phyloP scores from a whole-genome alignment of 2,329 filamentous ascomycete species.

The Aspergillus pseudoterreus region DNA sequence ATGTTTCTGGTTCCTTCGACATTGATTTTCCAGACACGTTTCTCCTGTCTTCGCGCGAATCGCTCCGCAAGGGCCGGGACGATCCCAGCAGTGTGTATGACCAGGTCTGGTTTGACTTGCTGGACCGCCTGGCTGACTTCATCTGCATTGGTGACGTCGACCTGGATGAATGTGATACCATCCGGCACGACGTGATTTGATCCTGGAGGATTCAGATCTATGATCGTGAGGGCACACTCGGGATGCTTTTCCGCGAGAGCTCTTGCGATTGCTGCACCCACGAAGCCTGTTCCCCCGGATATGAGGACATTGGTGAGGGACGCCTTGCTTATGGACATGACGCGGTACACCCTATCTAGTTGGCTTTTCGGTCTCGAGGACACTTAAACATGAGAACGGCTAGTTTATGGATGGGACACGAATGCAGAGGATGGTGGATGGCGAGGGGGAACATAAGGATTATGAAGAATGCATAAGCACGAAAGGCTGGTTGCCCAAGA shows the following conservation, averaged over 20 bases:
- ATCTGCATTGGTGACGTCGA: constrained; percentile 30
- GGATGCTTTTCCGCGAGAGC: constrained; percentile 36
- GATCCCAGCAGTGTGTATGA: constrained; percentile 53
- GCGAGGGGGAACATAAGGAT: no score
- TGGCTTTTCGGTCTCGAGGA: no score
- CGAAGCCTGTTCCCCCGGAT: constrained; percentile 39
- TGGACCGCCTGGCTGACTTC: constrained; percentile 34
- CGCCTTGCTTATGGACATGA: constrained; percentile 9
- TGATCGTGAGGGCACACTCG: constrained; percentile 32
- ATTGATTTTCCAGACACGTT: constrained; percentile 49
- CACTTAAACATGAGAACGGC: no score
- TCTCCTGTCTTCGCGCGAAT: constrained; percentile 32
- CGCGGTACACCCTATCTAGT: neutral
- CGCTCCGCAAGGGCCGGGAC: constrained; percentile 39
- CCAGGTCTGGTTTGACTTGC: constrained; percentile 43
- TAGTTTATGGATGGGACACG: no score
- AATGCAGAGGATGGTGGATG: no score
- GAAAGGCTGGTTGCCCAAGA: no score
- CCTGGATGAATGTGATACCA: constrained; percentile 23
- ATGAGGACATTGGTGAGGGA: constrained; percentile 28
- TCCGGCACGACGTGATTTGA: constrained; percentile 25
- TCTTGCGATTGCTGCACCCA: constrained; percentile 37
- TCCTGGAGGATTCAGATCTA: constrained; percentile 32
- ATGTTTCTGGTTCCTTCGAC: constrained; percentile 54
- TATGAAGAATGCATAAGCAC: no score